A percentile compares a stretch with the other conserved stretches of the same genome.
Conservation (phyloP, 768 basidiomycete genomes). For the Melanogaster broomeanus region DNA sequence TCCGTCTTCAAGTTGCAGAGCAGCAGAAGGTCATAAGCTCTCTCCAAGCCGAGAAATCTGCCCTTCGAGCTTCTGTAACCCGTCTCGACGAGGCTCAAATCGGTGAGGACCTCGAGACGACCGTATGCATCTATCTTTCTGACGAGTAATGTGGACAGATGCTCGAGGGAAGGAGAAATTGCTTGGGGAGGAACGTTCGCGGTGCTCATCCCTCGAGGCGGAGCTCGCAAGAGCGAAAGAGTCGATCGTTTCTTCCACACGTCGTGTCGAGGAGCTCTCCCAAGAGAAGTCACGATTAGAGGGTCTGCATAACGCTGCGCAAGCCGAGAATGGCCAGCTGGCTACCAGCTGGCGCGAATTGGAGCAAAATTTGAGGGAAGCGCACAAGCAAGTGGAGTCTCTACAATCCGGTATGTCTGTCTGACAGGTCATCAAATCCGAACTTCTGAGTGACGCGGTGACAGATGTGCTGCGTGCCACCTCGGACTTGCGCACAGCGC, state of each 20-base stretch:
- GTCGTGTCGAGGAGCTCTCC: slow-evolving; percentile 18
- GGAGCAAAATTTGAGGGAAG: slow-evolving; percentile 12
- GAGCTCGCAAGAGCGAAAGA: slow-evolving; percentile 22
- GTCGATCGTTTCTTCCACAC: slow-evolving; percentile 6
- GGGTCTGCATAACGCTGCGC: slow-evolving; percentile 7
- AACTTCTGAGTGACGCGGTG: slow-evolving; percentile 25
- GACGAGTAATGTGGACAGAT: slow-evolving; percentile 13
- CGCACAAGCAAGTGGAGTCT: slow-evolving; percentile 6
- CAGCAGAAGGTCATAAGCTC: slow-evolving; percentile 17
- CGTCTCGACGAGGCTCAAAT: slow-evolving; percentile 33
- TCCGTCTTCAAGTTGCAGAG: slow-evolving; percentile 15
- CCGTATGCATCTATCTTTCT: not conserved
- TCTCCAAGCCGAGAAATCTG: slow-evolving; percentile 27
- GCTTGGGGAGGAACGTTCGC: slow-evolving; percentile 20
- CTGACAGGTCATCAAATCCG: slow-evolving; percentile 23
- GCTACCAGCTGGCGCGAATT: slow-evolving; percentile 10
- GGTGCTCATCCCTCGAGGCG: slow-evolving; percentile 18
- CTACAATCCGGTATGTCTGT: slow-evolving; percentile 23
- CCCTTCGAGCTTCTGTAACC: slow-evolving; percentile 26
- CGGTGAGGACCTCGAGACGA: slow-evolving; percentile 19
- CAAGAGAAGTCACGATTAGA: slow-evolving; percentile 28
- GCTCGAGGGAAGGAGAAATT: slow-evolving; percentile 9
- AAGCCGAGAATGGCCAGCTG: slow-evolving; percentile 17
- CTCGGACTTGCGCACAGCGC: slow-evolving; percentile 17
- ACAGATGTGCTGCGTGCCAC: slow-evolving; percentile 21